Percentiles rank a stretch among this genome's conserved stretches.
These are phyloP conservation scores for Rhodotorula babjevae DNA, from an alignment of 768 basidiomycete species.

Conservation along the genomic window DNA sequence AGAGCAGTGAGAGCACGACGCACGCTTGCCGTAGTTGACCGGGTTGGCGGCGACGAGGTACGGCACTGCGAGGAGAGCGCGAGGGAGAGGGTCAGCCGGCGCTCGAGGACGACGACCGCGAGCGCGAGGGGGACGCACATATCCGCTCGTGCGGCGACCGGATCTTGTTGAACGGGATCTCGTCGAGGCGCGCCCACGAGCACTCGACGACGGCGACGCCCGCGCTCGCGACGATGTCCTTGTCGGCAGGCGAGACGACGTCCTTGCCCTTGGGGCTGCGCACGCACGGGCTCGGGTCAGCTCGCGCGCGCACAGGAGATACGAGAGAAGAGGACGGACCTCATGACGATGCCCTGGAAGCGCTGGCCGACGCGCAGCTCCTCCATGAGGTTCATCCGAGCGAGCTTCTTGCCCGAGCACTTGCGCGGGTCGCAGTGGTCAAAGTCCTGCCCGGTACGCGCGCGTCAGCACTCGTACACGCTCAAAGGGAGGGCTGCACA, in stretches of 20 bases:
- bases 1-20: no score
- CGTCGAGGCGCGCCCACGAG: slow-evolving; percentile 92
- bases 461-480: neutral
- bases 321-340: slow-evolving; percentile 56
- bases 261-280: slow-evolving; percentile 74
- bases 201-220: slow-evolving; percentile 98
- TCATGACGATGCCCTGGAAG: slow-evolving; percentile 87
- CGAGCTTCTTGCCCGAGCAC: slow-evolving; percentile 83
- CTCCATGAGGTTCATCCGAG: slow-evolving; percentile 75
- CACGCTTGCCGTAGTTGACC: slow-evolving; percentile 88
- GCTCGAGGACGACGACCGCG: no score
- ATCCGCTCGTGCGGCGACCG: slow-evolving; percentile 86
- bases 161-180: slow-evolving; percentile 91
- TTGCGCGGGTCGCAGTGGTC: slow-evolving; percentile 91
- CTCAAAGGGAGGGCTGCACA: neutral
- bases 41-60: slow-evolving; percentile 94
- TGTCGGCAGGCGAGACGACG: slow-evolving; percentile 74
- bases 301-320: neutral
- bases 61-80: slow-evolving; percentile 59
- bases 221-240: slow-evolving; percentile 63
- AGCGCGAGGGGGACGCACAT: slow-evolving; percentile 53
- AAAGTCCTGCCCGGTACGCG: slow-evolving; percentile 65
- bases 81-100: no score
- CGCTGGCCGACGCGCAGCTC: slow-evolving; percentile 76
- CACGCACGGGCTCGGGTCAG: slow-evolving; percentile 1